phyloP scores from a whole-genome alignment of 495 filamentous ascomycete species.

The Trichoderma erinaceum region DNA sequence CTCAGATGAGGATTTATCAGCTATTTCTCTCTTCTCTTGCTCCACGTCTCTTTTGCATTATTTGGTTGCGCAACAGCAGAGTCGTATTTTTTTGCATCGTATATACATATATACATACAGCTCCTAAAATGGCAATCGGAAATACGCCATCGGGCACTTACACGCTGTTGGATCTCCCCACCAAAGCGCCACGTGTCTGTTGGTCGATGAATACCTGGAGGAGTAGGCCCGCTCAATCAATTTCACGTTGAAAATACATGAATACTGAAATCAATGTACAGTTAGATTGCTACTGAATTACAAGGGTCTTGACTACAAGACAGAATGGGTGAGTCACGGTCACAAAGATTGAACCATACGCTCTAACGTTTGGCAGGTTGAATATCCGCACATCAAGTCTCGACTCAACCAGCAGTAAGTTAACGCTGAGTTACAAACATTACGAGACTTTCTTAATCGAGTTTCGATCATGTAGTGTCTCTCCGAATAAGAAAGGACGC shows the following conservation, averaged over 20 bases:
- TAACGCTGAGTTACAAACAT: background rate
- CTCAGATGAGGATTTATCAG: background rate
- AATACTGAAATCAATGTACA: background rate
- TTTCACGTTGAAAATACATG: background rate
- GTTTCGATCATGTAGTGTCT: conserved; percentile 24
- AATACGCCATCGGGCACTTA: background rate
- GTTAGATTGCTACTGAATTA: conserved; percentile 36
- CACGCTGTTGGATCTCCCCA: background rate
- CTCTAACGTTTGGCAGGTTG: background rate
- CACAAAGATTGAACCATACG: background rate
- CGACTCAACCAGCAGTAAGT: conserved; percentile 6
- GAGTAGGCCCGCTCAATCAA: background rate
- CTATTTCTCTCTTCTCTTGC: background rate
- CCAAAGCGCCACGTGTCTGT: background rate
- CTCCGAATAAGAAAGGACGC: conserved; percentile 14
- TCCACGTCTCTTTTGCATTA: background rate
- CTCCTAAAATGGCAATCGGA: background rate
- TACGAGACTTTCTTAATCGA: background rate
- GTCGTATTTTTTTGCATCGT: background rate
- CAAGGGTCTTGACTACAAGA: conserved; percentile 52
- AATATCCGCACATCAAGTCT: background rate
- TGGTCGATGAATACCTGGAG: conserved; percentile 5
- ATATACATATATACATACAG: background rate
- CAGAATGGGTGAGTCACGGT: conserved; percentile 42
- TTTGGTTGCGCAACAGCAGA: background rate